These are phyloP conservation scores for Eragrostis curvula DNA, from an alignment of 176 grass and related monocot genomes.

Conservation along the genomic window DNA sequence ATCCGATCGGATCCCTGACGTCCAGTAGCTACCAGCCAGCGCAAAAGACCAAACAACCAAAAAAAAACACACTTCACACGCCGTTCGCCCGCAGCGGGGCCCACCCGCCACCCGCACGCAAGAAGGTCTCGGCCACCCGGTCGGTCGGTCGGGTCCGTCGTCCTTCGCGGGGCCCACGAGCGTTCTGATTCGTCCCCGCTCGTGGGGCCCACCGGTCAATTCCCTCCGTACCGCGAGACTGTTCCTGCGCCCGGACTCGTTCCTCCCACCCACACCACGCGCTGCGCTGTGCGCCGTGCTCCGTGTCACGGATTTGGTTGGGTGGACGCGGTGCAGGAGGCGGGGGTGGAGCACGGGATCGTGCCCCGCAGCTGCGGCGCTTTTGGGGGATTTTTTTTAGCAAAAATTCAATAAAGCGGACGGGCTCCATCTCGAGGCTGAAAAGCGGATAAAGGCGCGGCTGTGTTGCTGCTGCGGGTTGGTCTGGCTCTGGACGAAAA, in stretches of 20 bases:
- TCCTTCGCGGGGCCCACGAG: no score
- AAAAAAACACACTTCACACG: no score
- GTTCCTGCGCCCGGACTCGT: not conserved
- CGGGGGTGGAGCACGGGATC: not conserved
- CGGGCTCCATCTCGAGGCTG: not conserved
- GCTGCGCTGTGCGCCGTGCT: not conserved
- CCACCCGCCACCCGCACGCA: not conserved
- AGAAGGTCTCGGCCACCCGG: no score
- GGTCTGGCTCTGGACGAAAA: no score
- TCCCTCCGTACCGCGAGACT: not conserved
- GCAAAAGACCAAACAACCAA: not conserved
- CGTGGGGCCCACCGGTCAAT: not conserved
- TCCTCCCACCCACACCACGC: not conserved
- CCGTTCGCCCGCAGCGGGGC: not conserved
- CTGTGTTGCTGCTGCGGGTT: no score
- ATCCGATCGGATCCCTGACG: not conserved
- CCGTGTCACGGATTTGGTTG: not conserved
- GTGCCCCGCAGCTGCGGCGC: not conserved
- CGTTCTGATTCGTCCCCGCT: no score
- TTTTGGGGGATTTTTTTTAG: not conserved
- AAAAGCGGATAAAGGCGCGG: no score
- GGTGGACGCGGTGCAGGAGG: not conserved
- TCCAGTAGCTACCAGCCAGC: not conserved
- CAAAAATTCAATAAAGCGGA: no score
- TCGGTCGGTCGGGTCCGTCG: not conserved